Evolutionary conservation across 257 asterid genomes (phyloP), one percentile per base, ranked within the genome.

Genomic region (Leonotis leonurus): DNA sequence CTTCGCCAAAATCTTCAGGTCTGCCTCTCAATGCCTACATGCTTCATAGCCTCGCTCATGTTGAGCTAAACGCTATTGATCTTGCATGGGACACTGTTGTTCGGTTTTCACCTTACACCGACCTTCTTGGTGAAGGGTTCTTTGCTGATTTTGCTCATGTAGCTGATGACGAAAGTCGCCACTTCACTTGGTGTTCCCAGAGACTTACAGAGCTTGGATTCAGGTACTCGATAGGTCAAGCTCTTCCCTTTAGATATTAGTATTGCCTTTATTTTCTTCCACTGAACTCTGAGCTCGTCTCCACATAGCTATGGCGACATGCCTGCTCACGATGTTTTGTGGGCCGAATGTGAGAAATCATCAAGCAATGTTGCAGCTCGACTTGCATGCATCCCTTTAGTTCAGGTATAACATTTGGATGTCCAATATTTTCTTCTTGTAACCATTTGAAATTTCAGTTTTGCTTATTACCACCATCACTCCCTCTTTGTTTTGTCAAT

Each of bases 51-150:
- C 99, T 92, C 60, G 97, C 96, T 46, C 99, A 92, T 37, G 96
- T 92, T 60, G 97, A 89, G 83, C 85, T 92, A 54, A 92, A 92
- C 65, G 99, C 99, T 11, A 81, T 92, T 67, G 99, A 92, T 85
- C 83, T 92, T 67, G 96, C 99, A 2, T 92, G 99, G 99, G 99
- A 92, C 63, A 89, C 99, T 37, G 96, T 92, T 71, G 97, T 92
- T 56, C 89, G 96, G 41, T 92, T 92, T 68, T 92, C 99, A 16
- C 83, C 95, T 0, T 77, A 62, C 69, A 12, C 22, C 32, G 88
- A 85, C 63, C 80, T 85, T 71, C 86, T 92, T 51, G 96, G 89
- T 49, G 84, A 85, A 33, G 99, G 96, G 5, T 92, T 92, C 81
- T 92, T 92, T 61, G 85, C 90, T 27, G 96, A 92, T 75, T 92